Conservation (phyloP, 495 filamentous ascomycete species). For the Saxophila tyrrhenica region DNA sequence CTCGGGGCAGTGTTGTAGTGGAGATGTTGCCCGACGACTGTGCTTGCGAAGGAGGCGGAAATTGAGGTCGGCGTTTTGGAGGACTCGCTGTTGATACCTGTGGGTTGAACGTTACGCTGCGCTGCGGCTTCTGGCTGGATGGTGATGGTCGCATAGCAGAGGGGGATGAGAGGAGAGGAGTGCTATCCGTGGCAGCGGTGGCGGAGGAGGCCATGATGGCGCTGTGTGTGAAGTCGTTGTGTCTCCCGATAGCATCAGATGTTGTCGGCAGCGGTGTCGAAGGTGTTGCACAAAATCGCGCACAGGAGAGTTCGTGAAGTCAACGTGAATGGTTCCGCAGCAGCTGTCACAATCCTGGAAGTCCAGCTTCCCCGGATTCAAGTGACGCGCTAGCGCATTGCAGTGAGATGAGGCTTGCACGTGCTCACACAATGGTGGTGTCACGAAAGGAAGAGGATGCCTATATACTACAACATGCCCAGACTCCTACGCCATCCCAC, state of each 20-base stretch:
- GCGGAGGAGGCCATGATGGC: slow-evolving; percentile 3
- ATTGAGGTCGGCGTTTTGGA: slow-evolving; percentile 35
- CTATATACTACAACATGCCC: too few species aligned
- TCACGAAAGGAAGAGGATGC: too few species aligned
- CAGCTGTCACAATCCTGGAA: too few species aligned
- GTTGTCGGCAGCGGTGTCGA: too few species aligned
- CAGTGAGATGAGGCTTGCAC: too few species aligned
- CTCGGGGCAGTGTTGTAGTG: slow-evolving; percentile 6
- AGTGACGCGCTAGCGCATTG: too few species aligned
- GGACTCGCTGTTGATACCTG: slow-evolving; percentile 45
- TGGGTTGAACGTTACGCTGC: slow-evolving; percentile 64
- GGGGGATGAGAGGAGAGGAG: slow-evolving; percentile 11
- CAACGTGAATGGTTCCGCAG: too few species aligned
- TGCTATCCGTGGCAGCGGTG: neutral
- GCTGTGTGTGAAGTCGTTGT: neutral
- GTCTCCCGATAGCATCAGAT: neutral
- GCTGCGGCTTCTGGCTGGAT: slow-evolving; percentile 23
- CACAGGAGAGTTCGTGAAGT: too few species aligned
- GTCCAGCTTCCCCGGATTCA: too few species aligned
- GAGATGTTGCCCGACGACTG: slow-evolving; percentile 29
- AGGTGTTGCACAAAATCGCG: too few species aligned
- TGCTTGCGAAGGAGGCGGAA: slow-evolving; percentile 30
- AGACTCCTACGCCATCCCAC: too few species aligned
- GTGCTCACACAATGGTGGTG: too few species aligned
- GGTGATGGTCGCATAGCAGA: slow-evolving; percentile 1